Evolutionary conservation across 306 rosid genomes (phyloP), one percentile per base, ranked within the genome.

Genomic region (Senna tora): DNA sequence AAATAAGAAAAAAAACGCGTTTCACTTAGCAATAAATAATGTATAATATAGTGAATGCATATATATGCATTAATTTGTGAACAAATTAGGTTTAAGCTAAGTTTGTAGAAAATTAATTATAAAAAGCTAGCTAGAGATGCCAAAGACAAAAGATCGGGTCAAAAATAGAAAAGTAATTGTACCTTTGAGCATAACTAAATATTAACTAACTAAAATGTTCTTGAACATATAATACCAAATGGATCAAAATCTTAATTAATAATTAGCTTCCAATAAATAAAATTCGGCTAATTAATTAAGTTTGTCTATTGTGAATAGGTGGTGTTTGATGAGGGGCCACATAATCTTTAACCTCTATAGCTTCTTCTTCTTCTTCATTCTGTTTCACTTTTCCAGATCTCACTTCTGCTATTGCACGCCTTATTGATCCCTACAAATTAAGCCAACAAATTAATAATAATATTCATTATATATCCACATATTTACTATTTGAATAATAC

Each of bases 301-400:
- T 16, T 17, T 69, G 7, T 14, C 50, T 28, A 30, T 71, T 71
- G 64, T 47, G 53, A 60, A 81, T 67, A 6, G 81, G 85, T 0
- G 85, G 85, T 32, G 79, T 72, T 33, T 54, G 78, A 61, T 72
- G 81, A 50, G 85, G 85, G 4, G 59, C 68, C 21, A 25, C 64
- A 60, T 81, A 81, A 76, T 81, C 81, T 41, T 55, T 46, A 21
- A 34, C 45, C 12, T 17, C 60, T 12, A 47, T 47, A 15, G 6
- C 39, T 7, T 67, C 67, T 42, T 47, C 17, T 47, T 43, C 13
- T 12, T 41, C 42, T 28, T 1, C 22, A 6, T 55, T 39, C 64
- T 51, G 36, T 45, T 63, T 65, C 15, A 20, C 80, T 13, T 20
- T 21, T 2, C 25, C 22, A 49, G 9, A 22, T 10, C 51, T 47